These are phyloP conservation scores for Sclerotinia spermophila DNA, from an alignment of 2,329 filamentous ascomycete species.

Conservation along the genomic window DNA sequence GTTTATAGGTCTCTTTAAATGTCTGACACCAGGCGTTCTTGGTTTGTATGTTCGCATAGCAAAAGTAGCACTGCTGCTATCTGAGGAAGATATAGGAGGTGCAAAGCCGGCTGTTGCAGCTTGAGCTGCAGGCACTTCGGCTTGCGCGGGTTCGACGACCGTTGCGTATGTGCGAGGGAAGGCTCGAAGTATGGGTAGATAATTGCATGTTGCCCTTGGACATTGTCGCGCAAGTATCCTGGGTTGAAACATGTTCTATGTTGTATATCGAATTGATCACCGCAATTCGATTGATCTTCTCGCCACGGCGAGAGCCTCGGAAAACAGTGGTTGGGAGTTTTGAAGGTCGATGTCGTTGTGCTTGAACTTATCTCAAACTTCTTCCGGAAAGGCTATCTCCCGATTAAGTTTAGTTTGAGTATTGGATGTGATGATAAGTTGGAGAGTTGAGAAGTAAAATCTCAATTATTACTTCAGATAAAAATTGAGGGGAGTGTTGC, in stretches of 20 bases:
- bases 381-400: constrained; percentile 7
- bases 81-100: constrained; percentile 42
- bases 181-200: constrained; percentile 44
- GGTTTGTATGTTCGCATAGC: constrained; percentile 83
- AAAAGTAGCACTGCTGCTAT: constrained; percentile 40
- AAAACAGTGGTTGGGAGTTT: constrained; percentile 5
- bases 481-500: background rate
- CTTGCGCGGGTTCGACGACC: constrained; percentile 39
- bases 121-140: constrained; percentile 38
- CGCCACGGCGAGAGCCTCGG: constrained; percentile 17
- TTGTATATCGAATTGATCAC: constrained; percentile 11
- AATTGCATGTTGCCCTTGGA: constrained; percentile 45
- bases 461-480: background rate
- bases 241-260: constrained; percentile 58
- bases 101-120: constrained; percentile 42
- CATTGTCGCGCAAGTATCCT: constrained; percentile 52
- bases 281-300: constrained; percentile 20
- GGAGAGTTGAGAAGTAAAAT: background rate
- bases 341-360: constrained; percentile 15
- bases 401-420: constrained; percentile 13
- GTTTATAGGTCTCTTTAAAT: constrained; percentile 88
- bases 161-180: constrained; percentile 52
- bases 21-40: constrained; percentile 84
- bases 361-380: constrained; percentile 17
- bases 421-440: background rate